These are phyloP conservation scores for Pseudogymnoascus verrucosus DNA, from an alignment of 2,329 filamentous ascomycete genomes.

Conservation along the genomic window DNA sequence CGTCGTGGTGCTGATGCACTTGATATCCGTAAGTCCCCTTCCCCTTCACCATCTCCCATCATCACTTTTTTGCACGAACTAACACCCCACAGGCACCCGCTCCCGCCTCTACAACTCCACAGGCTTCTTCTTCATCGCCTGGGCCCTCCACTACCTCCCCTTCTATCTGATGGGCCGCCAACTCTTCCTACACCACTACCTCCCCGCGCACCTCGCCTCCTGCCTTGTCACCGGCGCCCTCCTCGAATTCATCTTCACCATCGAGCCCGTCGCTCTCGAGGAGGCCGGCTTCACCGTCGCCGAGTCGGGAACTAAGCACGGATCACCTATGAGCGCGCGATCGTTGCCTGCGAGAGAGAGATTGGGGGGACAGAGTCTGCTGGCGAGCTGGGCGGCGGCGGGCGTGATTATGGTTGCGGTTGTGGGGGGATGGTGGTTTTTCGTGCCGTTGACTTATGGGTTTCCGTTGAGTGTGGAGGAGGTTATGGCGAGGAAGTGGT, in stretches of 20 bases:
- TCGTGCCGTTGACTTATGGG: constrained; percentile 90
- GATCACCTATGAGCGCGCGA: constrained; percentile 35
- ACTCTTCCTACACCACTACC: constrained; percentile 95
- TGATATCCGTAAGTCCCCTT: constrained; percentile 69
- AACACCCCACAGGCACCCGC: constrained; percentile 58
- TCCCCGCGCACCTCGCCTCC: constrained; percentile 88
- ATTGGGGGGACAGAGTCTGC: constrained; percentile 68
- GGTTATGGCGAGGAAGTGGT: constrained; percentile 82
- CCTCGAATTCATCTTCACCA: constrained; percentile 92
- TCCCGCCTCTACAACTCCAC: constrained; percentile 96
- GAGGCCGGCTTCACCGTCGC: constrained; percentile 39
- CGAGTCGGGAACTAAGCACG: constrained; percentile 40
- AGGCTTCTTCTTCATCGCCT: constrained; percentile 97
- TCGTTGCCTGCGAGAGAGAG: constrained; percentile 75
- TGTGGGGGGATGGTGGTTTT: constrained; percentile 81
- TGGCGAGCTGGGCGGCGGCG: constrained; percentile 71
- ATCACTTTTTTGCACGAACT: neutral
- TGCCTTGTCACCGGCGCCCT: constrained; percentile 83
- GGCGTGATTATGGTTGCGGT: constrained; percentile 59
- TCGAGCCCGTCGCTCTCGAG: constrained; percentile 61
- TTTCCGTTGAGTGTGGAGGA: constrained; percentile 74
- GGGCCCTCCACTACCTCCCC: constrained; percentile 94
- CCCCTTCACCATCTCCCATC: neutral
- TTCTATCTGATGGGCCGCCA: constrained; percentile 98
- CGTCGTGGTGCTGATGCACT: constrained; percentile 89